A percentile compares a stretch with the other conserved stretches of the same genome.
Conservation (phyloP, 371 early-diverging fungal species). For the Phascolomyces articulosus region DNA sequence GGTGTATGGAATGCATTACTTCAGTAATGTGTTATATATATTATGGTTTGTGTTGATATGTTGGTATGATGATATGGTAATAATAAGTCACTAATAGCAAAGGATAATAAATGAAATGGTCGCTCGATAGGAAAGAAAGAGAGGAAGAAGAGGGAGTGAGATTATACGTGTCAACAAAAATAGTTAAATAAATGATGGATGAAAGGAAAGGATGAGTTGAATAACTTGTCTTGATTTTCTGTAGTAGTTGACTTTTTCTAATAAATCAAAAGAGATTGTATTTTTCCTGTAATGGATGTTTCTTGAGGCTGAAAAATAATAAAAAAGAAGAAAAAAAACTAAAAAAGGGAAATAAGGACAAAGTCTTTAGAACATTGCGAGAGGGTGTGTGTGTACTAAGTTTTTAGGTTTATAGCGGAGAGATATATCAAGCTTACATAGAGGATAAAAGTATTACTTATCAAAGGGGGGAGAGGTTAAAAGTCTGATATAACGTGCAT, state of each 20-base stretch:
- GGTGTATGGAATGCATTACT: background rate
- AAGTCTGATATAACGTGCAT: no score
- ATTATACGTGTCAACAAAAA: no score
- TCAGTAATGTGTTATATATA: no score
- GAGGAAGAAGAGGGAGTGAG: background rate
- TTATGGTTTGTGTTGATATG: background rate
- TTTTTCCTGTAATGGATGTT: slow-evolving; percentile 1
- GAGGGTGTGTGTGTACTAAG: background rate
- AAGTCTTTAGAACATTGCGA: background rate
- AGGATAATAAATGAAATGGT: no score
- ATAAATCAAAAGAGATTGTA: background rate
- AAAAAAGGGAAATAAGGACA: background rate
- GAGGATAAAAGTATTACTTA: no score
- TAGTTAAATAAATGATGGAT: background rate
- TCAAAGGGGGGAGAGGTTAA: background rate
- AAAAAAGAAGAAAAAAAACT: slow-evolving; percentile 5
- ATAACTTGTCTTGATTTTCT: background rate
- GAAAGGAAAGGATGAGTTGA: background rate
- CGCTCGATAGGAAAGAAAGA: background rate
- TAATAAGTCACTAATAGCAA: no score
- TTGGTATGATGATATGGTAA: background rate
- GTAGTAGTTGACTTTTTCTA: background rate
- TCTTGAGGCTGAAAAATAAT: background rate
- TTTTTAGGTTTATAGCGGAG: background rate
- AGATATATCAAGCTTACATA: no score